phyloP scores from a whole-genome alignment of 2,329 filamentous ascomycete genomes.

The Pestalotiopsis fici region DNA sequence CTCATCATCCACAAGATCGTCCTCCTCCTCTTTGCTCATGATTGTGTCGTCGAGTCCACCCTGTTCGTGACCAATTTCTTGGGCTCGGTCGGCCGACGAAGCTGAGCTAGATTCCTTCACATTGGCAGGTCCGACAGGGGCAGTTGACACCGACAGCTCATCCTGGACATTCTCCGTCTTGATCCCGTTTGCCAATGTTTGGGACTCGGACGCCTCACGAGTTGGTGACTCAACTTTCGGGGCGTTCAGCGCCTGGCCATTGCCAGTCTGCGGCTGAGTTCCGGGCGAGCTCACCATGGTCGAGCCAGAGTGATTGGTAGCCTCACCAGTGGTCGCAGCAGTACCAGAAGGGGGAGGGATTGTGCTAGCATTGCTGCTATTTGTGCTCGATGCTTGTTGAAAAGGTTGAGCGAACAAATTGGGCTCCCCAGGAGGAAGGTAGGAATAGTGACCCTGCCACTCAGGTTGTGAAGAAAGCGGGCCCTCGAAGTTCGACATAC shows the following conservation, averaged over 20 bases:
- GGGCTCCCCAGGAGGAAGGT: slow-evolving; percentile 45
- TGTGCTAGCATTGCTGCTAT: slow-evolving; percentile 33
- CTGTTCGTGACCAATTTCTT: slow-evolving; percentile 33
- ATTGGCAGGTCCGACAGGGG: slow-evolving; percentile 38
- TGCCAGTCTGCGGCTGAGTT: slow-evolving; percentile 35
- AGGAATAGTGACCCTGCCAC: slow-evolving; percentile 58
- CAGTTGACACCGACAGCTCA: slow-evolving; percentile 39
- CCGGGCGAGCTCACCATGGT: slow-evolving; percentile 31
- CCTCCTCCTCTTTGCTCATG: slow-evolving; percentile 49
- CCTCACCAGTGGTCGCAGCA: slow-evolving; percentile 52
- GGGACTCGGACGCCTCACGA: slow-evolving; percentile 34
- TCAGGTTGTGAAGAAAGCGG: slow-evolving; percentile 55
- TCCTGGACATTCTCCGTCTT: slow-evolving; percentile 39
- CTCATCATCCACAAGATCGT: slow-evolving; percentile 58
- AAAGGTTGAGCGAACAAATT: slow-evolving; percentile 46
- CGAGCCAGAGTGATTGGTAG: slow-evolving; percentile 59
- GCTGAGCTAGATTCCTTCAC: slow-evolving; percentile 41
- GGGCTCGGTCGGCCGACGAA: slow-evolving; percentile 35
- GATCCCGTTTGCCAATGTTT: slow-evolving; percentile 33
- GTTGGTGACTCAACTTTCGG: slow-evolving; percentile 40
- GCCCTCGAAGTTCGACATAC: slow-evolving; percentile 60
- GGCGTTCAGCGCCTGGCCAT: slow-evolving; percentile 42
- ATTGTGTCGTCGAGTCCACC: slow-evolving; percentile 37
- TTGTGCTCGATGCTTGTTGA: slow-evolving; percentile 37
- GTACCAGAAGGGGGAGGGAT: slow-evolving; percentile 38